These are phyloP conservation scores for Aspergillus viridinutans DNA, from an alignment of 2,329 filamentous ascomycete species.

Conservation along the genomic window DNA sequence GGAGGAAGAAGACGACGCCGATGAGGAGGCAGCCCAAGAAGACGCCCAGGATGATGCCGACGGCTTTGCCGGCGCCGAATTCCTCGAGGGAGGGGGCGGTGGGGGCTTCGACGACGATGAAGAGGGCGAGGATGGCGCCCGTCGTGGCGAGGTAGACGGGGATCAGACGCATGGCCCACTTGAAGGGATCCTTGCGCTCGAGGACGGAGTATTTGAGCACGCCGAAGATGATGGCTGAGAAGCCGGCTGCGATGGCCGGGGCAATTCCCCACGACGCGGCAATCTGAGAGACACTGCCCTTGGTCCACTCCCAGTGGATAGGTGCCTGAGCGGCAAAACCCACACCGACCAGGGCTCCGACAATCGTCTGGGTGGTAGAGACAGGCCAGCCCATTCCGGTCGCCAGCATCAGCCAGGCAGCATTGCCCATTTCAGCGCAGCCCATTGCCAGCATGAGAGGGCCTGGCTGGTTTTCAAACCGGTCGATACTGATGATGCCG, in stretches of 20 bases:
- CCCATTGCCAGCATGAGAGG: constrained; percentile 40
- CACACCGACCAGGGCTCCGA: constrained; percentile 33
- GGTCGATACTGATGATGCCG: constrained; percentile 38
- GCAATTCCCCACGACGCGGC: constrained; percentile 49
- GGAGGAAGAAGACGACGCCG: constrained; percentile 22
- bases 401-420: constrained; percentile 35
- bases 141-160: constrained; percentile 49
- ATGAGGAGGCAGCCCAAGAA: constrained; percentile 23
- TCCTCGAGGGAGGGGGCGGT: constrained; percentile 20
- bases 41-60: constrained; percentile 24
- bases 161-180: constrained; percentile 47
- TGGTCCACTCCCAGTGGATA: constrained; percentile 34
- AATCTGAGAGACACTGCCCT: constrained; percentile 45
- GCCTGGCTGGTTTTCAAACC: constrained; percentile 33
- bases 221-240: constrained; percentile 49
- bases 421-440: constrained; percentile 31
- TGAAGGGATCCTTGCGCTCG: constrained; percentile 46
- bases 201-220: constrained; percentile 49
- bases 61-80: constrained; percentile 22
- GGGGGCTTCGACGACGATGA: constrained; percentile 50
- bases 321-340: constrained; percentile 21
- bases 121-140: constrained; percentile 50
- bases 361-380: constrained; percentile 41
- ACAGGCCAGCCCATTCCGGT: constrained; percentile 37
- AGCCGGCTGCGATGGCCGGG: constrained; percentile 45